Percentiles rank a stretch among this genome's conserved stretches.
phyloP scores from a whole-genome alignment of 2,329 filamentous ascomycete species.

The Penicillium sp. region DNA sequence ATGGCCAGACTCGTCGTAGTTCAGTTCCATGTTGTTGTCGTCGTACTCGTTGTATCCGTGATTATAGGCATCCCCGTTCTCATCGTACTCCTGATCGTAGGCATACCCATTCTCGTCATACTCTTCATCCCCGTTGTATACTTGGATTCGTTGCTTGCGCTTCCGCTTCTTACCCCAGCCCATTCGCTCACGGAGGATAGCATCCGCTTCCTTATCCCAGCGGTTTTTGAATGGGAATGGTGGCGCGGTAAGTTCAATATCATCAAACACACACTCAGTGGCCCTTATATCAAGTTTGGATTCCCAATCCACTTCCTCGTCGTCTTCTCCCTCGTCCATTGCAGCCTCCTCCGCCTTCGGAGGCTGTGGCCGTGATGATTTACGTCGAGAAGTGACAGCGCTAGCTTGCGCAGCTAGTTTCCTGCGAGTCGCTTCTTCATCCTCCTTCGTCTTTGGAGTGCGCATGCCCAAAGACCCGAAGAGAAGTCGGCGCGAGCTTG shows the following conservation, averaged over 20 bases:
- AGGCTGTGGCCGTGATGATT: constrained; percentile 26
- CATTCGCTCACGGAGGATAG: constrained; percentile 45
- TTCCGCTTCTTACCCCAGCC: constrained; percentile 42
- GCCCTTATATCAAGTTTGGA: constrained; percentile 74
- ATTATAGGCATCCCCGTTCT: constrained; percentile 34
- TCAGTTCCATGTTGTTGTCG: constrained; percentile 46
- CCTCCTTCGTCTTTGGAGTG: constrained; percentile 69
- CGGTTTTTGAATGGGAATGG: constrained; percentile 89
- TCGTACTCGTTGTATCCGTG: constrained; percentile 38
- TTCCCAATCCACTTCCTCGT: constrained; percentile 69
- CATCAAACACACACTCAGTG: constrained; percentile 80
- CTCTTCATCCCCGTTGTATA: constrained; percentile 47
- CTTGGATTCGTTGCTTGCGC: constrained; percentile 58
- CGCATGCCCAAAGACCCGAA: constrained; percentile 74
- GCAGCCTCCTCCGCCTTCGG: constrained; percentile 13
- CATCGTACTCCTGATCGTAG: constrained; percentile 46
- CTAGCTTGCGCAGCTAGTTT: constrained; percentile 62
- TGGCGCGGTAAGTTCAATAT: constrained; percentile 70
- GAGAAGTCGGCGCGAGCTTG: constrained; percentile 68
- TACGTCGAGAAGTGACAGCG: constrained; percentile 31
- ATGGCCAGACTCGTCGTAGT: constrained; percentile 31
- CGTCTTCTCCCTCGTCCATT: constrained; percentile 21
- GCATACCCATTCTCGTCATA: constrained; percentile 39
- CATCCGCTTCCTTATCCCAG: constrained; percentile 78
- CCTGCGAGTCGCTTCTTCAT: constrained; percentile 66